Conservation (phyloP, 2,329 filamentous ascomycete genomes). For the Epichloe aotearoae region DNA sequence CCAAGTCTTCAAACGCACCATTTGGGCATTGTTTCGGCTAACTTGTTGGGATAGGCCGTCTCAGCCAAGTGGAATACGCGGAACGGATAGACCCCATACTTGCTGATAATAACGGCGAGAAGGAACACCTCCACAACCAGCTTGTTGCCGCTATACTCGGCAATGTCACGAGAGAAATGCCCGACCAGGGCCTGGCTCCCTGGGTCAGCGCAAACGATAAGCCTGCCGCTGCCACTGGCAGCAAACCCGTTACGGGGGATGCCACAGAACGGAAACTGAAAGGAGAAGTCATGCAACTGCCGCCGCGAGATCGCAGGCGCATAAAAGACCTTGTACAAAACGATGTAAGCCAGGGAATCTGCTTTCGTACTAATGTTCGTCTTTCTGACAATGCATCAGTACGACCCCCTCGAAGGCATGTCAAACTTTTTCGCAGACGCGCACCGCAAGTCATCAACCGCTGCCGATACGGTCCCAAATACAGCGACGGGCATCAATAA, state of each 20-base stretch:
- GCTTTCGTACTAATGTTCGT: not conserved
- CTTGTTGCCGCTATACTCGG: constrained; percentile 53
- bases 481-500: constrained; percentile 61
- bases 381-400: constrained; percentile 22
- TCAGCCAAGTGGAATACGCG: constrained; percentile 49
- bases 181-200: constrained; percentile 52
- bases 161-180: constrained; percentile 57
- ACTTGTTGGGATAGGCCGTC: constrained; percentile 34
- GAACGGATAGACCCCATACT: constrained; percentile 48
- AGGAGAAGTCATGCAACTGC: constrained; percentile 57
- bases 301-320: constrained; percentile 50
- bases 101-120: constrained; percentile 41
- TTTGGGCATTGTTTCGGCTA: constrained; percentile 11
- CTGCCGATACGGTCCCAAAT: constrained; percentile 51
- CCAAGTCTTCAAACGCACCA: not conserved
- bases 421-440: constrained; percentile 39
- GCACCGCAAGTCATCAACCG: constrained; percentile 29
- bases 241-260: constrained; percentile 50
- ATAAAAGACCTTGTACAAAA: constrained; percentile 52
- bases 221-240: constrained; percentile 39
- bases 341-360: constrained; percentile 29
- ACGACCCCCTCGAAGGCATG: constrained; percentile 41
- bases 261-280: constrained; percentile 52
- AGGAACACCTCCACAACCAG: constrained; percentile 53
- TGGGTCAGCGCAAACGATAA: constrained; percentile 65